Conservation (phyloP, 768 basidiomycete species). For the Leccinum uliginosum region DNA sequence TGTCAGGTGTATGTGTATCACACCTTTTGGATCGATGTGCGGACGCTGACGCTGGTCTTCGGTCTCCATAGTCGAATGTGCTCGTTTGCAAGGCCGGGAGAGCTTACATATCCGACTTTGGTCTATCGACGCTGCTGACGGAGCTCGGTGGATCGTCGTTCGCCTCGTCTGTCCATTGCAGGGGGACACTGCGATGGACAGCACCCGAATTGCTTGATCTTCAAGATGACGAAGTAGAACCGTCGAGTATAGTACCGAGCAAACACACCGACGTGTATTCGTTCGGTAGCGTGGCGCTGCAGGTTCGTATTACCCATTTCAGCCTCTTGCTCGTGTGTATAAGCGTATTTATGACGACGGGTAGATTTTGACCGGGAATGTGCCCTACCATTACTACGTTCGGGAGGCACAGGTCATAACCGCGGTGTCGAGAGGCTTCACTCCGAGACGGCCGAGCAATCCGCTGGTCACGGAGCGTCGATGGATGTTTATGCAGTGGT, state of each 20-base stretch:
- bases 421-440: conserved; percentile 11
- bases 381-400: conserved; percentile 12
- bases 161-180: conserved; percentile 28
- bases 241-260: conserved; percentile 1
- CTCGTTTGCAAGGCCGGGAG: conserved; percentile 12
- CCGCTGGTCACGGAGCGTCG: conserved; percentile 5
- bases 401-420: conserved; percentile 10
- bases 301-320: conserved; percentile 5
- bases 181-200: conserved; percentile 28
- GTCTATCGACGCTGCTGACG: conserved; percentile 39
- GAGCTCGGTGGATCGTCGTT: conserved; percentile 36
- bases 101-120: conserved; percentile 37
- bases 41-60: not conserved
- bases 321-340: not conserved
- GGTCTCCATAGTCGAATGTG: conserved; percentile 11
- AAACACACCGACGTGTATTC: conserved; percentile 17
- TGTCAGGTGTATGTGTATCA: conserved; percentile 19
- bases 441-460: conserved; percentile 5
- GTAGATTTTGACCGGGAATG: conserved; percentile 11
- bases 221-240: conserved; percentile 13
- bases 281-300: conserved; percentile 30
- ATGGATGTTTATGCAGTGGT: conserved; percentile 10
- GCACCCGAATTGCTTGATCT: conserved; percentile 30
- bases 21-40: no score
- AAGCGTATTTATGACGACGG: not conserved